These are phyloP conservation scores for Trichoderma breve DNA, from an alignment of 2,329 filamentous ascomycete species.

Conservation along the genomic window DNA sequence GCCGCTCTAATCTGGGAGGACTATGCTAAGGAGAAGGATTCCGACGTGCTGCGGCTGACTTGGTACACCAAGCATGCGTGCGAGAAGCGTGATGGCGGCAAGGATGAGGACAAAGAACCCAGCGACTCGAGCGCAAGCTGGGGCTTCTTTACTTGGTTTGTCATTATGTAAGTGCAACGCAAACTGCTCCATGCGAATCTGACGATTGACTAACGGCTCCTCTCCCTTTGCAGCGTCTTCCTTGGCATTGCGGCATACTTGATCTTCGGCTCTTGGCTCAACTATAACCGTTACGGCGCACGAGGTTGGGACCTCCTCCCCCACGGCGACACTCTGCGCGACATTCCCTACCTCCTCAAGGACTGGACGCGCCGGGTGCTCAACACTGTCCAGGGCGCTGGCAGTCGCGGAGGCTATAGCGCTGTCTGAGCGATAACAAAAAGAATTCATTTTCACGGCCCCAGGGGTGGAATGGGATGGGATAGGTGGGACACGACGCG, in stretches of 20 bases:
- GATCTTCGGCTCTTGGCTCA: slow-evolving; percentile 97
- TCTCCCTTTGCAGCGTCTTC: slow-evolving; percentile 64
- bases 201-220: slow-evolving; percentile 21
- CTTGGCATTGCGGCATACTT: slow-evolving; percentile 83
- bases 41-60: slow-evolving; percentile 66
- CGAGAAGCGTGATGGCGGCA: slow-evolving; percentile 52
- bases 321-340: slow-evolving; percentile 87
- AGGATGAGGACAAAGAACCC: slow-evolving; percentile 42
- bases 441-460: neutral
- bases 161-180: slow-evolving; percentile 71
- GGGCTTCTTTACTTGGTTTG: slow-evolving; percentile 98
- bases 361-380: slow-evolving; percentile 80
- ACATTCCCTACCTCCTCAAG: slow-evolving; percentile 87
- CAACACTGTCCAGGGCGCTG: slow-evolving; percentile 79
- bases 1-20: slow-evolving; percentile 73
- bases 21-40: slow-evolving; percentile 61
- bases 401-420: slow-evolving; percentile 87
- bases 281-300: slow-evolving; percentile 95
- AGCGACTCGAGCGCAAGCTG: slow-evolving; percentile 59
- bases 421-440: slow-evolving; percentile 63
- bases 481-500: neutral
- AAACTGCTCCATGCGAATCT: neutral
- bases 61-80: slow-evolving; percentile 91
- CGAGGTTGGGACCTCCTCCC: slow-evolving; percentile 93
- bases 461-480: neutral